Base-by-base conservation (phyloP, 768 basidiomycete species). In the Suillus placidus region DNA sequence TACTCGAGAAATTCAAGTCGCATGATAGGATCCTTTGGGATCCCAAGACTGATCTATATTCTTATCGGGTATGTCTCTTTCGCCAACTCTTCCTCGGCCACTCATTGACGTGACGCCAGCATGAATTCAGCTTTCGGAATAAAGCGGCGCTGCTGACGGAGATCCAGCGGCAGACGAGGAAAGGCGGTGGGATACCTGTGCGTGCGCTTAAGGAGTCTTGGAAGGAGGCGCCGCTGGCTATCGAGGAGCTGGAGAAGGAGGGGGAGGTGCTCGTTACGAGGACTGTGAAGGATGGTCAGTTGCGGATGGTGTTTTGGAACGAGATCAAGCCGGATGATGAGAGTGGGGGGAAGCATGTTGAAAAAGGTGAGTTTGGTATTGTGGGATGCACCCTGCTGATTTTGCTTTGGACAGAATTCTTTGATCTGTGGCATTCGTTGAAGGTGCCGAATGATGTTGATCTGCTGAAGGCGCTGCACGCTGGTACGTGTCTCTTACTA, bases 291-390 rank as follows among this genome's bases (percentile, higher is more conserved):
- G 93, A 95, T 70, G 90, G 90, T 0, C 89, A 92, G 69, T 79
- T 92, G 73, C 84, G 89, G 61, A 90, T 92, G 87, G 93, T 94
- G 1, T 94, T 94, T 70, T 95, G 90, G 89, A 95, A 95, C 68
- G 93, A 95, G 76, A 85, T 94, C 66, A 91, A 92, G 71, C 88
- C 90, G 1, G 87, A 82, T 34, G 89, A 91, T 68, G 88, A 92
- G 52, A 83, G 79, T 58, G 92, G 90, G 4, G 90, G 89, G 3
- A 83, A 84, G 68, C 76, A 78, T n/a, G 87, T 95, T 4, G 93
- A 95, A 78, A 87, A 94, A 82, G 94, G 94, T 89, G 64, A 62
- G 84, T 73, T 32, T 14, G 4, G 7, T 26, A 30, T 34, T 57
- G 20, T 49, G 2, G 26, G 37, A 34, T 26, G 26, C n/a, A 16